A percentile compares a stretch with the other conserved stretches of the same genome.
Conservation (phyloP, 345 rosid genomes). For the Conringia planisiliqua region DNA sequence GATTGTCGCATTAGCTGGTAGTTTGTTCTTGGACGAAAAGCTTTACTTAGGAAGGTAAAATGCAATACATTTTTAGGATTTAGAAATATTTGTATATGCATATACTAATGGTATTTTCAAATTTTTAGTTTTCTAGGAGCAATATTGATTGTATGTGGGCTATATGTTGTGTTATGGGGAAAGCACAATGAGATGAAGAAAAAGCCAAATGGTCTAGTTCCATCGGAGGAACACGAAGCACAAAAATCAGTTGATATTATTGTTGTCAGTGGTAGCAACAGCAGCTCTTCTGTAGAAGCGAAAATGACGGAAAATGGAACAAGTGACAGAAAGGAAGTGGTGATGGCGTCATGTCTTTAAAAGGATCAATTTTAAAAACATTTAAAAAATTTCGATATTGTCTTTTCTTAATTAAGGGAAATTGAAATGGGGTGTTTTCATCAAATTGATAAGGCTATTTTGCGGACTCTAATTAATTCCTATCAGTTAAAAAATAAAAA, state of each 20-base stretch:
- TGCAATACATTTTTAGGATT: not conserved
- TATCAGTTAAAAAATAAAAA: too few relatives aligned
- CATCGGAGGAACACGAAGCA: not conserved
- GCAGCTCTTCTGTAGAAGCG: not conserved
- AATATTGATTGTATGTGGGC: constrained; percentile 41
- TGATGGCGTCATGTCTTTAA: not conserved
- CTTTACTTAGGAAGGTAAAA: constrained; percentile 44
- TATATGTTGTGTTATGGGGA: constrained; percentile 58
- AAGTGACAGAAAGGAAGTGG: not conserved
- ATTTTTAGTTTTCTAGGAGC: constrained; percentile 46
- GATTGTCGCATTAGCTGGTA: constrained; percentile 32
- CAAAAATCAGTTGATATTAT: constrained; percentile 1
- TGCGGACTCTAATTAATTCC: too few relatives aligned
- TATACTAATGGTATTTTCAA: not conserved
- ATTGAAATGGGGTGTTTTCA: too few relatives aligned
- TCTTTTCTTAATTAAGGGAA: too few relatives aligned
- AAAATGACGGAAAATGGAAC: not conserved
- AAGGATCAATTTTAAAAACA: not conserved
- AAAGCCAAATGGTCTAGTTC: constrained; percentile 28
- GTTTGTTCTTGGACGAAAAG: constrained; percentile 36
- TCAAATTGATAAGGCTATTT: too few relatives aligned
- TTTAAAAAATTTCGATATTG: too few relatives aligned
- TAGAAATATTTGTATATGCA: too few relatives aligned
- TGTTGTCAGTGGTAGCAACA: not conserved
- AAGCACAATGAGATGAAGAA: constrained; percentile 40